These are phyloP conservation scores for Saccharomyces mikatae DNA, from an alignment of 805 yeast genomes.

Conservation along the genomic window DNA sequence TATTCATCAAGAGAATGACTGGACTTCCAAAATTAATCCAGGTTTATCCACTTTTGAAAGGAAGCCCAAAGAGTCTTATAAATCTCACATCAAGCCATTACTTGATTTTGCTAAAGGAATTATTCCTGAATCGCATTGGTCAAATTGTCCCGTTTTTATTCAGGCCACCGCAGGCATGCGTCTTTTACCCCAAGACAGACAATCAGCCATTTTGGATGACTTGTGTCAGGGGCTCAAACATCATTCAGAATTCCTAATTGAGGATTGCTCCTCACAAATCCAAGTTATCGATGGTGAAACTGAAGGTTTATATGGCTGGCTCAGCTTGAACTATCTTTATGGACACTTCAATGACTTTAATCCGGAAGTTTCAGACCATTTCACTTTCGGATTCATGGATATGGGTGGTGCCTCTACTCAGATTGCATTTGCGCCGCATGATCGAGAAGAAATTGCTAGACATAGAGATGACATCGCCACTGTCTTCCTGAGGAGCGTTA, in stretches of 20 bases:
- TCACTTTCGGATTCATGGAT: constrained; percentile 90
- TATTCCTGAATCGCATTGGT: constrained; percentile 54
- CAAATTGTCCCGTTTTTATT: constrained; percentile 77
- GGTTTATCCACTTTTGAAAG: constrained; percentile 71
- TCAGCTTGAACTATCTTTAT: constrained; percentile 77
- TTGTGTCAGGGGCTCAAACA: constrained; percentile 52
- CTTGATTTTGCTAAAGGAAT: constrained; percentile 60
- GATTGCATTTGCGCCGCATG: constrained; percentile 81
- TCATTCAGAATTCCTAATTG: constrained; percentile 46
- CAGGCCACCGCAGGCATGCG: constrained; percentile 98
- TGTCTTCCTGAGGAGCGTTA: constrained; percentile 55
- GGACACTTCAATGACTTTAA: constrained; percentile 51
- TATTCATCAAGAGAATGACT: constrained; percentile 51
- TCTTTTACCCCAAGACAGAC: constrained; percentile 49
- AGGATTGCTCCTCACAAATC: constrained; percentile 60
- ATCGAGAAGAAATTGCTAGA: constrained; percentile 45
- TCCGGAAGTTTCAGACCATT: constrained; percentile 30
- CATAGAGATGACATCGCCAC: constrained; percentile 69
- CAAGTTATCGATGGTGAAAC: constrained; percentile 88
- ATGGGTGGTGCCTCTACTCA: constrained; percentile 99
- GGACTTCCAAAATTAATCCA: constrained; percentile 71
- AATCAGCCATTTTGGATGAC: constrained; percentile 44
- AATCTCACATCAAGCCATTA: constrained; percentile 56
- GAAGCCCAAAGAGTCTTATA: constrained; percentile 53
- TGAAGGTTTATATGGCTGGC: constrained; percentile 95